Conservation (phyloP, 148 eudicot species). For the Chenopodium formosanum region DNA sequence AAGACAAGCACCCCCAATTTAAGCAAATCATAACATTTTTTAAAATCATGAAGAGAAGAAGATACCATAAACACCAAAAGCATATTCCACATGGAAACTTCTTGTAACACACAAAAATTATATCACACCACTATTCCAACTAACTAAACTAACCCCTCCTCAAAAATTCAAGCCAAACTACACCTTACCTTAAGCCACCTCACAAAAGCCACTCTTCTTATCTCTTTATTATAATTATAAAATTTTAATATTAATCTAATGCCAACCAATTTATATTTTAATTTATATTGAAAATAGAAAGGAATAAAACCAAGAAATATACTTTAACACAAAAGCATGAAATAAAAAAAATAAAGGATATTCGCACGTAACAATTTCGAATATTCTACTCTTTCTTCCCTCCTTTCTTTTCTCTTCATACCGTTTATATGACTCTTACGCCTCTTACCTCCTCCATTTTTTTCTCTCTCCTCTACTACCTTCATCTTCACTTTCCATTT, state of each 20-base stretch:
- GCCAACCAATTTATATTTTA: background rate
- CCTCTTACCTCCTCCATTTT: background rate
- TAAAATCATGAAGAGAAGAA: background rate
- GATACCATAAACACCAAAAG: conserved; percentile 17
- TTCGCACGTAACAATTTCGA: conserved; percentile 36
- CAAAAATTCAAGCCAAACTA: background rate
- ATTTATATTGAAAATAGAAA: background rate
- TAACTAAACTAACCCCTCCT: conserved; percentile 30
- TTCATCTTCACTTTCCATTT: background rate
- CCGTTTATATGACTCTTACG: conserved; percentile 21
- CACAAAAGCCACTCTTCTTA: conserved; percentile 22
- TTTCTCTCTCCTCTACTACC: background rate
- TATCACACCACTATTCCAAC: conserved; percentile 21
- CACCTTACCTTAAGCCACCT: conserved; percentile 30
- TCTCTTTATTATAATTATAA: background rate
- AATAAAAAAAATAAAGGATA: conserved; percentile 43
- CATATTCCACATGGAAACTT: conserved; percentile 23
- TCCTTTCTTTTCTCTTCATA: conserved; percentile 1
- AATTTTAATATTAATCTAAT: background rate
- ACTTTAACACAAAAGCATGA: conserved; percentile 14
- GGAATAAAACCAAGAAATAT: conserved; percentile 46
- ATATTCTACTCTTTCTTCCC: conserved; percentile 31
- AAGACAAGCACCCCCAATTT: conserved; percentile 16
- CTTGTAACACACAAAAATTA: background rate
- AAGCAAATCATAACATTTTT: conserved; percentile 10